Percentiles rank a stretch among this genome's conserved stretches.
These are phyloP conservation scores for Halophytophthora polymorphica DNA, from an alignment of 352 stramenopile genomes.

Conservation along the genomic window DNA sequence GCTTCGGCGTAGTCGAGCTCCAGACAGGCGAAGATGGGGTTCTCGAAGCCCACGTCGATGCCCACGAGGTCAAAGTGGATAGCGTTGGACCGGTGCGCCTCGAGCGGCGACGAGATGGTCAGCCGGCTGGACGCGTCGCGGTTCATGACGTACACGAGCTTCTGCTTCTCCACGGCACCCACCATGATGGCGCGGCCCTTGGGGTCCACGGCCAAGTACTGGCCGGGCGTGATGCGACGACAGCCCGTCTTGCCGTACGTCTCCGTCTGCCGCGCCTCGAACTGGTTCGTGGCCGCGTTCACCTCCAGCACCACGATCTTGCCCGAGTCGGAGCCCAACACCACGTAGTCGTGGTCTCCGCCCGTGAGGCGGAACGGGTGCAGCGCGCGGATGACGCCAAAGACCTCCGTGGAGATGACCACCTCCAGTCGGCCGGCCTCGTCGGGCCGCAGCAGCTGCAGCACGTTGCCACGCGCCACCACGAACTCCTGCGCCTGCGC, in stretches of 20 bases:
- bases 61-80: constrained; percentile 95
- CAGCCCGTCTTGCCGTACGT: constrained; percentile 97
- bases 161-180: constrained; percentile 97
- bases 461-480: constrained; percentile 89
- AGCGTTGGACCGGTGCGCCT: constrained; percentile 95
- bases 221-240: constrained; percentile 95
- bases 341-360: constrained; percentile 93
- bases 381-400: constrained; percentile 92
- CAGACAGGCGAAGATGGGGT: constrained; percentile 97
- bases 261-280: constrained; percentile 89
- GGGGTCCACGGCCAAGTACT: constrained; percentile 97
- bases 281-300: constrained; percentile 69
- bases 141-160: constrained; percentile 99
- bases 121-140: constrained; percentile 91
- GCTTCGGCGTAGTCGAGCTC: constrained; percentile 94
- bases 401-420: constrained; percentile 84
- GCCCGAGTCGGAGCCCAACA: constrained; percentile 95
- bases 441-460: constrained; percentile 92
- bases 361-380: constrained; percentile 86
- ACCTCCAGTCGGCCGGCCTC: constrained; percentile 69
- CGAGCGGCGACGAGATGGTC: constrained; percentile 98
- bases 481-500: constrained; percentile 94
- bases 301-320: constrained; percentile 96
- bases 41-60: constrained; percentile 98
- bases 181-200: constrained; percentile 97